phyloP scores from a whole-genome alignment of 257 asterid genomes.

The Echites panduratus region DNA sequence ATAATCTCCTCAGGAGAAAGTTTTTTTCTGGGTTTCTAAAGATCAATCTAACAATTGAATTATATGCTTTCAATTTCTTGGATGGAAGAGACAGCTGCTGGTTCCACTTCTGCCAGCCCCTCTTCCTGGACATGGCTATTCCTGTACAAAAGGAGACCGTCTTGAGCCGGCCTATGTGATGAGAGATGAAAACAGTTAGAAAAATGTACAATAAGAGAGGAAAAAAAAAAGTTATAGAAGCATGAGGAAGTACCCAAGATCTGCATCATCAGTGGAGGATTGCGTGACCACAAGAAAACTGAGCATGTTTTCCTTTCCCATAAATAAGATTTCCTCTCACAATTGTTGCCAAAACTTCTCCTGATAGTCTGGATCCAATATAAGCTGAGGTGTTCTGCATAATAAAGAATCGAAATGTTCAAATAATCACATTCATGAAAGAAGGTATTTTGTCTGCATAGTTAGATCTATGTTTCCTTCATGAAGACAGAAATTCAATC shows the following conservation, averaged over 20 bases:
- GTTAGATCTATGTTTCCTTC: not conserved
- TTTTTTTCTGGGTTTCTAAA: too few relatives aligned
- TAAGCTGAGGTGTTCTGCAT: conserved; percentile 89
- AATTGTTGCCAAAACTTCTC: conserved; percentile 71
- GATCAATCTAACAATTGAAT: too few relatives aligned
- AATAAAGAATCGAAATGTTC: too few relatives aligned
- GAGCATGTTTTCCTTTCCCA: conserved; percentile 63
- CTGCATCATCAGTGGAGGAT: conserved; percentile 29
- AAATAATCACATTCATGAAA: too few relatives aligned
- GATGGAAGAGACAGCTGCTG: too few relatives aligned
- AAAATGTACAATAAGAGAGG: too few relatives aligned
- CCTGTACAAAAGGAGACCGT: not conserved
- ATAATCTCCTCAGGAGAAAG: too few relatives aligned
- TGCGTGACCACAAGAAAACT: conserved; percentile 65
- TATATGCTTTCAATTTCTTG: too few relatives aligned
- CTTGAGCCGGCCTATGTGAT: not conserved
- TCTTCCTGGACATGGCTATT: not conserved
- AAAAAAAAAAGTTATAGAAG: too few relatives aligned
- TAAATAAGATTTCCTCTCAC: conserved; percentile 74
- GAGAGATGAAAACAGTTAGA: not conserved
- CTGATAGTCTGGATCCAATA: conserved; percentile 71
- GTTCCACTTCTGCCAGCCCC: not conserved
- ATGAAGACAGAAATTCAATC: not conserved
- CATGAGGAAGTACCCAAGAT: conserved; percentile 7
- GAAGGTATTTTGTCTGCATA: too few relatives aligned